Base-by-base conservation (phyloP, 2,329 filamentous ascomycete genomes). In the Thermoascus crustaceus region DNA sequence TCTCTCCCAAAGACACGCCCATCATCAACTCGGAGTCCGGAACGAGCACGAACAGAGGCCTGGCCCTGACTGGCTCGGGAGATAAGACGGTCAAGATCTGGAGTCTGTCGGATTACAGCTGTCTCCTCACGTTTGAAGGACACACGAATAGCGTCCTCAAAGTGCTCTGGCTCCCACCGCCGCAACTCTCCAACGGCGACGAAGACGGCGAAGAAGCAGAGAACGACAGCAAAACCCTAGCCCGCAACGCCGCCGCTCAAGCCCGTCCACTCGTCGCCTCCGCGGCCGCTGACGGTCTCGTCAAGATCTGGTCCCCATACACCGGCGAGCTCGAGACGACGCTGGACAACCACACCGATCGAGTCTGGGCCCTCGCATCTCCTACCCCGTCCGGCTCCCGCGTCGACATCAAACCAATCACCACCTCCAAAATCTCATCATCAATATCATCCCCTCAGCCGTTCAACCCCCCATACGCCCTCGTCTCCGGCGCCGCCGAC, bases 71-170 rank as follows among this genome's bases (percentile, higher is more conserved):
- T 0, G 91, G 87, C 22, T 93, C 85, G 48, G 91, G 89, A 53
- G 91, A 98, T 61, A 95, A 95, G 64, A 96, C 86, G 0, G 76
- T 96, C 52, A 93, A 94, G 59, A 73, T 98, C 7, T 98, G 93
- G 93, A 95, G 77, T 56, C 68, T 98, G 42, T 75, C 81, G 2
- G 88, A 94, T 61, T 98, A 95, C 63, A 85, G 79, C 46, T 98
- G 91, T 61, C 68, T 98, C 30, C 73, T 89, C 38, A 96, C 91
- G 0, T 91, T 96, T 37, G 93, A 98, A 61, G 91, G 91, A 0
- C 91, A 98, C 60, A 89, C 87, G 4, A 93, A 96, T 64, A 94
- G 85, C 50, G 84, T 98, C 2, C 69, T 98, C 20, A 96, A 96
- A 63, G 84, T 94, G 2, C 75, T 84, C 3, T 98, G 91, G 91